Evolutionary conservation across 805 yeast species (phyloP).

Genomic region (Pichia exigua): DNA sequence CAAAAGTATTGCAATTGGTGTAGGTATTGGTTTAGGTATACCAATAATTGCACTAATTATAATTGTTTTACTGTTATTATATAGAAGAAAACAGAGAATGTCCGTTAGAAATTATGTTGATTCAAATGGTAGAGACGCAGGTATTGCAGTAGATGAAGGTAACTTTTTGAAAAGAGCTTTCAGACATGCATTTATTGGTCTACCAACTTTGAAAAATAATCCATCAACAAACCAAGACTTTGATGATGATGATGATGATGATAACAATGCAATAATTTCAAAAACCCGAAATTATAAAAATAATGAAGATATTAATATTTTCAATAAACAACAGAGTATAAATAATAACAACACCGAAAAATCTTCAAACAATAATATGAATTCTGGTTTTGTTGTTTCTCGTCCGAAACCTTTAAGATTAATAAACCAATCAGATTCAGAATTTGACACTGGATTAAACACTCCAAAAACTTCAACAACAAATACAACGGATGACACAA

Average conservation of each 20-base stretch:
- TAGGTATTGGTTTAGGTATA: slow-evolving; percentile 65
- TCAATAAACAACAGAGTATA: neutral
- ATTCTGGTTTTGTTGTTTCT: slow-evolving; percentile 25
- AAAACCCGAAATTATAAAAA: slow-evolving; percentile 4
- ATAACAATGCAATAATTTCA: neutral
- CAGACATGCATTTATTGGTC: slow-evolving; percentile 8
- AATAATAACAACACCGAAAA: neutral
- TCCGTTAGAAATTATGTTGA: slow-evolving; percentile 26
- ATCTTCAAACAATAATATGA: neutral
- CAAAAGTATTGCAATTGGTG: slow-evolving; percentile 51
- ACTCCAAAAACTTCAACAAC: neutral
- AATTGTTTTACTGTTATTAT: slow-evolving; percentile 11
- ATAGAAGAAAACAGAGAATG: slow-evolving; percentile 14
- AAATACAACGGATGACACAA: neutral
- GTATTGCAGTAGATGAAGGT: slow-evolving; percentile 23
- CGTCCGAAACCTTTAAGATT: slow-evolving; percentile 24
- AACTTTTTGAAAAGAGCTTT: slow-evolving; percentile 15
- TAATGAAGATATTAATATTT: neutral
- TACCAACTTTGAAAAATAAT: slow-evolving; percentile 21
- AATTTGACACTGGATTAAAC: neutral
- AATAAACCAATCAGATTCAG: slow-evolving; percentile 3
- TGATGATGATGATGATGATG: slow-evolving; percentile 15
- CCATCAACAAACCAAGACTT: slow-evolving; percentile 18
- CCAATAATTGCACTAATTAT: slow-evolving; percentile 38
- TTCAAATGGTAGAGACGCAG: slow-evolving; percentile 28